Percentiles rank a stretch among this genome's conserved stretches.
phyloP scores from a whole-genome alignment of 805 yeast genomes.

The Lipomyces sp. region DNA sequence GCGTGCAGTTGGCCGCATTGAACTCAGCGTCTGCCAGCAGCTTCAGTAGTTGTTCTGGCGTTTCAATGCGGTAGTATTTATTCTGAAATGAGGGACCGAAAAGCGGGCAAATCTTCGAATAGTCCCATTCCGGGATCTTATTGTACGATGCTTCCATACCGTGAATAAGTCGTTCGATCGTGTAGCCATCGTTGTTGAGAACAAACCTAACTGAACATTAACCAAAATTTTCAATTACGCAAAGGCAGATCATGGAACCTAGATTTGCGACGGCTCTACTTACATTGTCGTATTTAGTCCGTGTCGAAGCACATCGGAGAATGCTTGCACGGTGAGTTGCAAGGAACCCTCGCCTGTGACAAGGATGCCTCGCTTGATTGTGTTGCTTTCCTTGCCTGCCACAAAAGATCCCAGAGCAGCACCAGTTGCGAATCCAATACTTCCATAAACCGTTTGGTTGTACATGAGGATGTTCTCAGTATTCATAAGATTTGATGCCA shows the following conservation, averaged over 20 bases:
- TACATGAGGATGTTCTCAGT: neutral
- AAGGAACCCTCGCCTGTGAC: conserved; percentile 74
- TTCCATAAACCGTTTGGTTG: conserved; percentile 54
- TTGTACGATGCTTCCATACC: conserved; percentile 61
- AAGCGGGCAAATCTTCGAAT: conserved; percentile 51
- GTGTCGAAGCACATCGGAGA: conserved; percentile 62
- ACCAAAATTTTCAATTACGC: neutral
- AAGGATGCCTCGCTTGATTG: conserved; percentile 57
- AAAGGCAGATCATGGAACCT: neutral
- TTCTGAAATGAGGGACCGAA: conserved; percentile 59
- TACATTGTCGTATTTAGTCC: conserved; percentile 58
- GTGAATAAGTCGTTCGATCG: conserved; percentile 66
- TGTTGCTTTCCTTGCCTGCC: conserved; percentile 58
- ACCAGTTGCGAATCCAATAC: conserved; percentile 68
- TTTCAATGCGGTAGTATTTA: conserved; percentile 51
- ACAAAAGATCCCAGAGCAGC: conserved; percentile 66
- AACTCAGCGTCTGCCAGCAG: conserved; percentile 52
- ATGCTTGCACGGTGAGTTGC: conserved; percentile 68
- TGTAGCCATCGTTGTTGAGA: conserved; percentile 68
- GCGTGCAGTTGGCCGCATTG: conserved; percentile 23
- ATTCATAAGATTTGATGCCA: conserved; percentile 55
- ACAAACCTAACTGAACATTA: conserved; percentile 46
- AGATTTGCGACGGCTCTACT: neutral
- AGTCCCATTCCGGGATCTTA: conserved; percentile 68
- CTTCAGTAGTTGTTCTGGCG: conserved; percentile 55